Evolutionary conservation across 768 basidiomycete species (phyloP).

Genomic region (Lactarius quietus): DNA sequence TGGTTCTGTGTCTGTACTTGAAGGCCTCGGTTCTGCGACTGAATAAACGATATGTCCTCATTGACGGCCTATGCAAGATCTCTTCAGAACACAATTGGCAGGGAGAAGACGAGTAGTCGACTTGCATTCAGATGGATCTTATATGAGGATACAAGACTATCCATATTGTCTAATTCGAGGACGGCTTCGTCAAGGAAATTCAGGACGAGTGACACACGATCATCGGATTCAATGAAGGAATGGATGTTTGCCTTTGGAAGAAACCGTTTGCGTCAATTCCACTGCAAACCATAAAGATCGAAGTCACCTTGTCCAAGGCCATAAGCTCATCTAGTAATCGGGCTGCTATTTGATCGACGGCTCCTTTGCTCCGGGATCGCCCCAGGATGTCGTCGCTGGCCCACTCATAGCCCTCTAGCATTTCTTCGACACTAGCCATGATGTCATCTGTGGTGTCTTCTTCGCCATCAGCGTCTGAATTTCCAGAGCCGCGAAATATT

Average conservation of each 20-base stretch:
- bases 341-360: slow-evolving; percentile 90
- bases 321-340: slow-evolving; percentile 83
- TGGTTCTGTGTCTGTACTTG: slow-evolving; percentile 99
- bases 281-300: slow-evolving; percentile 14
- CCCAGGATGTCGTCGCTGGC: slow-evolving; percentile 74
- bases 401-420: slow-evolving; percentile 99
- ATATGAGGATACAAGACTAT: slow-evolving; percentile 85
- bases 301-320: slow-evolving; percentile 84
- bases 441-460: slow-evolving; percentile 79
- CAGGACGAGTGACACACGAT: slow-evolving; percentile 80
- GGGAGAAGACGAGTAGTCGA: slow-evolving; percentile 11
- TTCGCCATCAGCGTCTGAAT: slow-evolving; percentile 36
- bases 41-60: slow-evolving; percentile 94
- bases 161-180: slow-evolving; percentile 85
- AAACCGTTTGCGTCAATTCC: background rate
- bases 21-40: slow-evolving; percentile 92
- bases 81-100: background rate
- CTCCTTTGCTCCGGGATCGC: slow-evolving; percentile 59
- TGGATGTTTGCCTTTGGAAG: slow-evolving; percentile 84
- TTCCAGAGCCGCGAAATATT: slow-evolving; percentile 41
- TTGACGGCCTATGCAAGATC: slow-evolving; percentile 66
- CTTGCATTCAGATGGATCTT: slow-evolving; percentile 94
- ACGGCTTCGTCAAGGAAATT: slow-evolving; percentile 89
- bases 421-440: slow-evolving; percentile 91
- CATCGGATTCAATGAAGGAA: slow-evolving; percentile 95